These are phyloP conservation scores for Aspergillus thermomutatus DNA, from an alignment of 2,329 filamentous ascomycete genomes.

Conservation along the genomic window DNA sequence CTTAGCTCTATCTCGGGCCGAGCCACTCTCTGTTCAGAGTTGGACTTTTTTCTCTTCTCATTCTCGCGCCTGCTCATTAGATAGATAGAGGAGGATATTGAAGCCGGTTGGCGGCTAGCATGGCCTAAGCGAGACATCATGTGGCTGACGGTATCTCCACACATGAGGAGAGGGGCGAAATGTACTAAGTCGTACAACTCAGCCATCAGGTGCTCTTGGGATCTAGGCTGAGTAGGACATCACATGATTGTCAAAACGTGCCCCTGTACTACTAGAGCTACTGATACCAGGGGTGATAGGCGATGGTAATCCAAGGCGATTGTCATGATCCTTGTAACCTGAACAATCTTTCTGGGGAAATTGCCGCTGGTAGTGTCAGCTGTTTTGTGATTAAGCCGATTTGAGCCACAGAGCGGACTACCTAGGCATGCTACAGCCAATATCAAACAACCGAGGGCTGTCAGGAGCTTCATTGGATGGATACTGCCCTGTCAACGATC, in stretches of 20 bases:
- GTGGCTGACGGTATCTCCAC: slow-evolving; percentile 3
- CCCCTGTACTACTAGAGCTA: slow-evolving; percentile 15
- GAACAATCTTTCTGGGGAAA: not conserved
- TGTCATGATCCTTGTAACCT: not conserved
- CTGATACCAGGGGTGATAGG: slow-evolving; percentile 1
- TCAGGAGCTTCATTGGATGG: no score
- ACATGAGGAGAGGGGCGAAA: slow-evolving; percentile 2
- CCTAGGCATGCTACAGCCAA: no score
- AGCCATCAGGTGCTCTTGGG: slow-evolving; percentile 9
- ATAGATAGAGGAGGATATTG: not conserved
- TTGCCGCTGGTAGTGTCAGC: not conserved
- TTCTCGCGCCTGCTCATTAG: not conserved
- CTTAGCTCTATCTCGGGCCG: not conserved
- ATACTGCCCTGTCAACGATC: not conserved
- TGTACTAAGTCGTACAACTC: slow-evolving; percentile 8
- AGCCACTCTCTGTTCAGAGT: not conserved
- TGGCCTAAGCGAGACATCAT: not conserved
- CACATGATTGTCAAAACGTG: slow-evolving; percentile 31
- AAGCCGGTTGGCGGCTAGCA: not conserved
- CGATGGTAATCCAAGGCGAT: not conserved
- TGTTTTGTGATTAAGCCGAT: not conserved
- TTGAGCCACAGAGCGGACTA: no score
- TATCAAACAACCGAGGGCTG: no score
- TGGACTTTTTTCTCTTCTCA: not conserved
- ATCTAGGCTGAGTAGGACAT: slow-evolving; percentile 15